A percentile compares a stretch with the other conserved stretches of the same genome.
Evolutionary conservation across 257 asterid species (phyloP).

Genomic region (Oldenlandia corymbosa): DNA sequence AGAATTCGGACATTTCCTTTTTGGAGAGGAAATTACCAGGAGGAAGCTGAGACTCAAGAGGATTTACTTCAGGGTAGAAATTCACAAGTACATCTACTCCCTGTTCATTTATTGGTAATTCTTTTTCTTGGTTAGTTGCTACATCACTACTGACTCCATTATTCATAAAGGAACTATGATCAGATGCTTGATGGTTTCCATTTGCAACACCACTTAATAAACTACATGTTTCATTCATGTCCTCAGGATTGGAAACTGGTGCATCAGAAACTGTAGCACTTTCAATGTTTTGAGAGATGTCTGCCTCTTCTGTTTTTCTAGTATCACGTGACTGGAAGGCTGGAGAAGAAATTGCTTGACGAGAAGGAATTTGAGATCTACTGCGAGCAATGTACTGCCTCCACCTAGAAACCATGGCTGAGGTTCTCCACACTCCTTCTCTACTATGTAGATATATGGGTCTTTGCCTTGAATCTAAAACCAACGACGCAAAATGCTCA

Average conservation of each 20-base stretch:
- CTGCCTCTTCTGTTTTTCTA: conserved; percentile 31
- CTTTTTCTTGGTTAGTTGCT: conserved; percentile 21
- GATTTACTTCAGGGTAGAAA: conserved; percentile 43
- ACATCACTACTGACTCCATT: conserved; percentile 18
- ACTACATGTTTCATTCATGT: conserved; percentile 17
- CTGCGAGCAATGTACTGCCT: conserved; percentile 59
- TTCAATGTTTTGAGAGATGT: conserved; percentile 19
- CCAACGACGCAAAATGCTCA: conserved; percentile 56
- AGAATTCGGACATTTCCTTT: conserved; percentile 72
- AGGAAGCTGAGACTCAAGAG: conserved; percentile 78
- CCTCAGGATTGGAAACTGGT: conserved; percentile 26
- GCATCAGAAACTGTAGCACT: conserved; percentile 28
- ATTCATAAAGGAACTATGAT: conserved; percentile 22
- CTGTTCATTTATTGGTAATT: conserved; percentile 21
- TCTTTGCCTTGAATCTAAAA: conserved; percentile 56
- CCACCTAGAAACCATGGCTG: conserved; percentile 90
- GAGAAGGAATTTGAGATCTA: conserved; percentile 23
- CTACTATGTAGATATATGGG: conserved; percentile 81
- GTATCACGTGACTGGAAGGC: conserved; percentile 29
- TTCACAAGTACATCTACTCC: conserved; percentile 26
- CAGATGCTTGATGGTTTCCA: conserved; percentile 28
- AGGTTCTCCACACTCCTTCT: conserved; percentile 90
- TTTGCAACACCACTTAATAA: conserved; percentile 24
- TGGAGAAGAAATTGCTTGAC: conserved; percentile 25
- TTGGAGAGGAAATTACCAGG: conserved; percentile 72